Conservation (phyloP, 805 yeast genomes). For the Saccharomycopsis sp. region DNA sequence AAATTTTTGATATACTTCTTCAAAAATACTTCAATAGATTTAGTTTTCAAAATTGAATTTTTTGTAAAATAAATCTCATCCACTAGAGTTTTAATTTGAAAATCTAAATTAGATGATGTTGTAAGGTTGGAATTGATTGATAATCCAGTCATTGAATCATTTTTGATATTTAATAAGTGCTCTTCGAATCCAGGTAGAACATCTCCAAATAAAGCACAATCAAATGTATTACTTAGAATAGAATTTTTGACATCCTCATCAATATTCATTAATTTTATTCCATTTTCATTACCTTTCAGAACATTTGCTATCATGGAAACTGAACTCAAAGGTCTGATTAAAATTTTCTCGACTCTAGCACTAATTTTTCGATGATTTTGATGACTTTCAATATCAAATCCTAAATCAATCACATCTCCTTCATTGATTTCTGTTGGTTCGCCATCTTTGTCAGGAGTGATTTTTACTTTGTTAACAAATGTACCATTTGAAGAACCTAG, state of each 20-base stretch:
- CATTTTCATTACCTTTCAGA: constrained; percentile 18
- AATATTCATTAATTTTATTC: not conserved
- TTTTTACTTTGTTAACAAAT: constrained; percentile 66
- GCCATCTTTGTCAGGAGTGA: constrained; percentile 41
- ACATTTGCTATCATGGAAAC: constrained; percentile 17
- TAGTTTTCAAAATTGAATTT: constrained; percentile 45
- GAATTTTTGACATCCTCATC: constrained; percentile 19
- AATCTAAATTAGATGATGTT: constrained; percentile 43
- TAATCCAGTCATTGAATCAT: constrained; percentile 42
- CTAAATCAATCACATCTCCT: constrained; percentile 88
- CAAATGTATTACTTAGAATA: constrained; percentile 29
- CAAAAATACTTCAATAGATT: constrained; percentile 45
- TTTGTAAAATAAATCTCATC: constrained; percentile 47
- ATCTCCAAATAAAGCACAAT: constrained; percentile 55
- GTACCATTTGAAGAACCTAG: constrained; percentile 93
- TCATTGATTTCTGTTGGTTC: constrained; percentile 51
- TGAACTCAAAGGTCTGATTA: constrained; percentile 30
- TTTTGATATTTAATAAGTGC: constrained; percentile 35
- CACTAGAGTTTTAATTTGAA: constrained; percentile 43
- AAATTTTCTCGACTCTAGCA: constrained; percentile 68
- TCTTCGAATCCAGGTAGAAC: constrained; percentile 39
- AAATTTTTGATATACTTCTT: constrained; percentile 31
- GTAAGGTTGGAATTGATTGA: constrained; percentile 51
- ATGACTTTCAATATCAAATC: constrained; percentile 71
- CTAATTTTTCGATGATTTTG: constrained; percentile 69